These are phyloP conservation scores for Pseudogymnoascus sp. DNA, from an alignment of 2,329 filamentous ascomycete genomes.

Conservation along the genomic window DNA sequence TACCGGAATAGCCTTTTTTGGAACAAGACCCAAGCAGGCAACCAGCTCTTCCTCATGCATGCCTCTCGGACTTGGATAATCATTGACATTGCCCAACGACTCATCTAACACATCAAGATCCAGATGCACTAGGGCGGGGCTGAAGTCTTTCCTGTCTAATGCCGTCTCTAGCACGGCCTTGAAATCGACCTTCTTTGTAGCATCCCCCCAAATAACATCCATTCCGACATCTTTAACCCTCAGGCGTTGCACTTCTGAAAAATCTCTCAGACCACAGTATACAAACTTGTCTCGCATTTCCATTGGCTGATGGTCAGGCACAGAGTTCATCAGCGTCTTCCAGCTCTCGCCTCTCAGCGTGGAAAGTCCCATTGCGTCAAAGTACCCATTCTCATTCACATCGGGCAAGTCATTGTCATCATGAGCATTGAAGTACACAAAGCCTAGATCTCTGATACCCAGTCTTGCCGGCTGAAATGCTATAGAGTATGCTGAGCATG, in stretches of 20 bases:
- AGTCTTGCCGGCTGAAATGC: slow-evolving; percentile 28
- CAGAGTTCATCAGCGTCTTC: slow-evolving; percentile 26
- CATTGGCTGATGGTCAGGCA: slow-evolving; percentile 23
- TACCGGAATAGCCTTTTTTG: not conserved
- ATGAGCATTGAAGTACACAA: slow-evolving; percentile 37
- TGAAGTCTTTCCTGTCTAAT: slow-evolving; percentile 13
- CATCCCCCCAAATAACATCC: slow-evolving; percentile 24
- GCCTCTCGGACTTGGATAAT: slow-evolving; percentile 29
- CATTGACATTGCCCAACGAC: slow-evolving; percentile 29
- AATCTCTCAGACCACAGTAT: slow-evolving; percentile 24
- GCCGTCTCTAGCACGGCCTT: slow-evolving; percentile 12
- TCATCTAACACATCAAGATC: slow-evolving; percentile 31
- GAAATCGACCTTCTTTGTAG: slow-evolving; percentile 16
- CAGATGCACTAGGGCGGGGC: slow-evolving; percentile 27
- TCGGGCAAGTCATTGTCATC: slow-evolving; percentile 33
- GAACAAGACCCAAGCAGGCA: slow-evolving; percentile 12
- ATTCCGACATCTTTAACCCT: slow-evolving; percentile 27
- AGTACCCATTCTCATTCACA: slow-evolving; percentile 30
- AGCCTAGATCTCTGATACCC: slow-evolving; percentile 14
- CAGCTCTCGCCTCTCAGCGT: slow-evolving; percentile 31
- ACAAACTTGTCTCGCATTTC: slow-evolving; percentile 17
- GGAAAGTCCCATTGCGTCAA: slow-evolving; percentile 31
- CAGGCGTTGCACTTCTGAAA: slow-evolving; percentile 23
- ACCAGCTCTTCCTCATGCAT: slow-evolving; percentile 22
- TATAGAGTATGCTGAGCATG: not conserved